These are phyloP conservation scores for Cercophora scortea DNA, from an alignment of 495 filamentous ascomycete genomes.

Conservation along the genomic window DNA sequence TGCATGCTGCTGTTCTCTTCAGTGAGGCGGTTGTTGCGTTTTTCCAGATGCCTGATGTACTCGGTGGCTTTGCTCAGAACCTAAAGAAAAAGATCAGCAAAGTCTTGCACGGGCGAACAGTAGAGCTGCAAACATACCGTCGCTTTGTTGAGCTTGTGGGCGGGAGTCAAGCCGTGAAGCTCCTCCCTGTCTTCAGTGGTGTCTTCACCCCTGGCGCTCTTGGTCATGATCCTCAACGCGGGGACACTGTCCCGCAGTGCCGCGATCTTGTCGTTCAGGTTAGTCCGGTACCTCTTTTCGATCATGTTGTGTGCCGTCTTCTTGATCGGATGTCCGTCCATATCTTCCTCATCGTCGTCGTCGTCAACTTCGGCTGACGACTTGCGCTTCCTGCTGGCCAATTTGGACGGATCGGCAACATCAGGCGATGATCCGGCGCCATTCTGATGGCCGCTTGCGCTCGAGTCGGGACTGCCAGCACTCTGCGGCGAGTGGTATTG, in stretches of 20 bases:
- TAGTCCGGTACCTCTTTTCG: slow-evolving; percentile 92
- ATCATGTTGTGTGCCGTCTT: slow-evolving; percentile 98
- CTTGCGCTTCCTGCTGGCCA: slow-evolving; percentile 54
- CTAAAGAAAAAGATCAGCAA: slow-evolving; percentile 20
- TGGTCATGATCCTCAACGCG: slow-evolving; percentile 68
- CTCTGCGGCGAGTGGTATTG: slow-evolving; percentile 47
- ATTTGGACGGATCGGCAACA: slow-evolving; percentile 35
- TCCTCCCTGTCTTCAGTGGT: slow-evolving; percentile 69
- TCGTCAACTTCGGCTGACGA: slow-evolving; percentile 45
- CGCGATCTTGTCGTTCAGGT: slow-evolving; percentile 94
- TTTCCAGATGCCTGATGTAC: slow-evolving; percentile 90
- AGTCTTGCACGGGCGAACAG: not conserved
- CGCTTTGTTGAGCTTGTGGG: slow-evolving; percentile 92
- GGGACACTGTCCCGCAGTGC: slow-evolving; percentile 85
- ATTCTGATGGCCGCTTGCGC: slow-evolving; percentile 29
- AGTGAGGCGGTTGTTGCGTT: slow-evolving; percentile 69
- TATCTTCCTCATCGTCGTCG: slow-evolving; percentile 41
- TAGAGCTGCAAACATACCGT: slow-evolving; percentile 45
- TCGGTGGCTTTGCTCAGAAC: slow-evolving; percentile 89
- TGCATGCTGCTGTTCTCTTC: slow-evolving; percentile 76
- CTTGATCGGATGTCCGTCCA: slow-evolving; percentile 66
- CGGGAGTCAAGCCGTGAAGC: slow-evolving; percentile 65
- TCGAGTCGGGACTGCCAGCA: slow-evolving; percentile 40
- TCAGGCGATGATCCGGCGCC: slow-evolving; percentile 40
- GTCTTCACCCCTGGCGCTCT: slow-evolving; percentile 57